Base-by-base conservation (phyloP, 352 stramenopile genomes). In the Phytophthora pinifolia region DNA sequence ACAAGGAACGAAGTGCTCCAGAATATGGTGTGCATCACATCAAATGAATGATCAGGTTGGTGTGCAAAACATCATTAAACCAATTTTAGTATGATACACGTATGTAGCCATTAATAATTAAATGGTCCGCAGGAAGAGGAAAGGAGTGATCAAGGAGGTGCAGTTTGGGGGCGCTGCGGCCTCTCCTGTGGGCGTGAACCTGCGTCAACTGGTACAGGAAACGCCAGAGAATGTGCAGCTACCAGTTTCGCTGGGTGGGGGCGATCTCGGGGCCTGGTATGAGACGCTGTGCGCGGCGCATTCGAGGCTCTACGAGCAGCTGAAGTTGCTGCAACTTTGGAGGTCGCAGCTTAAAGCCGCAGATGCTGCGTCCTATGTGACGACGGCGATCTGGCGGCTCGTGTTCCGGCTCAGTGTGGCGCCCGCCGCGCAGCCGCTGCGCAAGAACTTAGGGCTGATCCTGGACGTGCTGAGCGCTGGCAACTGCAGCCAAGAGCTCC, bases 121-220 rank as follows among this genome's bases (percentile, higher is more conserved):
- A 27, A 93, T 90, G 80, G 76, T 91, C 65, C 83, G 83, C 55
- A 90, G 85, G 68, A 93, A 93, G 68, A 76, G 73, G 48, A 89
- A 89, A 54, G 79, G 72, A 15, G 59, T 88, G 30, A 63, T 86
- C 30, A 89, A 89, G 61, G 79, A 81, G 53, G 64, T 70, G 54
- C 53, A 71, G 34, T 52, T 56, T 0, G 59, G 54, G 22, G 54
- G 58, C 47, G 62, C 29, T 17, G 51, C 43, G 12, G 41, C 54
- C 15, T 56, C 57, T 33, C 79, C 78, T 1, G 38, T 32, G 9
- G 65, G 73, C 10, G 65, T 82, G 1, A 49, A 80, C 9, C 47
- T 92, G 32, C 43, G 36, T 9, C 13, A 22, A 2, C 47, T 83
- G 6, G 33, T 83, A 2, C 4, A 49, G 1, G 36, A 67, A 0